These are phyloP conservation scores for Kazachstania martiniae DNA, from an alignment of 805 yeast genomes.

Conservation along the genomic window DNA sequence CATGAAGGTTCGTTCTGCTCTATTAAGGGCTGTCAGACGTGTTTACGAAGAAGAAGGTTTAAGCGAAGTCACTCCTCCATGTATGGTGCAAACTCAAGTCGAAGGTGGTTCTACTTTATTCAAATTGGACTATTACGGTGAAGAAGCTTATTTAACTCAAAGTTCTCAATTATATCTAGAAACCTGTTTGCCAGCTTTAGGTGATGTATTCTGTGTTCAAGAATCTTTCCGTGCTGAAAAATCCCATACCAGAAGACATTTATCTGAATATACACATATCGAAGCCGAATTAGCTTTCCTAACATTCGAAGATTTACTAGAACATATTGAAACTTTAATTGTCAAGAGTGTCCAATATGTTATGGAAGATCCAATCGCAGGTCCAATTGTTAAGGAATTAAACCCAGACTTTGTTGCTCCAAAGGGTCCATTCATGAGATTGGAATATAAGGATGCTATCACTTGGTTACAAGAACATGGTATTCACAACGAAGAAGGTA, in stretches of 20 bases:
- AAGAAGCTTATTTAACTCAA: constrained; percentile 93
- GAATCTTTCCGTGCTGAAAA: constrained; percentile 99
- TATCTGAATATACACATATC: constrained; percentile 92
- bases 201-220: constrained; percentile 95
- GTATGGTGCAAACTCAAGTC: constrained; percentile 99
- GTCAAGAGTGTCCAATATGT: constrained; percentile 61
- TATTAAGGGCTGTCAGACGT: constrained; percentile 63
- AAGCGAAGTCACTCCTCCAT: constrained; percentile 94
- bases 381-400: constrained; percentile 79
- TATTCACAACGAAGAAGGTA: constrained; percentile 89
- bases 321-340: constrained; percentile 75
- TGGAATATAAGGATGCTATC: constrained; percentile 83
- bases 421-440: constrained; percentile 74
- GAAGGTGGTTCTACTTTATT: constrained; percentile 98
- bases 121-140: constrained; percentile 88
- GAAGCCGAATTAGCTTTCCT: constrained; percentile 91
- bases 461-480: constrained; percentile 96
- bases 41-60: constrained; percentile 65
- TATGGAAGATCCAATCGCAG: constrained; percentile 83
- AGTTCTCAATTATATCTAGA: constrained; percentile 94
- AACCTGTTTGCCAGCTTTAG: constrained; percentile 90
- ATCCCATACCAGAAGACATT: constrained; percentile 96
- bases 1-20: constrained; percentile 85
- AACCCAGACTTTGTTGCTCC: constrained; percentile 90
- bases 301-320: constrained; percentile 73